phyloP scores from a whole-genome alignment of 2,329 filamentous ascomycete species.

The Fusarium illudens region DNA sequence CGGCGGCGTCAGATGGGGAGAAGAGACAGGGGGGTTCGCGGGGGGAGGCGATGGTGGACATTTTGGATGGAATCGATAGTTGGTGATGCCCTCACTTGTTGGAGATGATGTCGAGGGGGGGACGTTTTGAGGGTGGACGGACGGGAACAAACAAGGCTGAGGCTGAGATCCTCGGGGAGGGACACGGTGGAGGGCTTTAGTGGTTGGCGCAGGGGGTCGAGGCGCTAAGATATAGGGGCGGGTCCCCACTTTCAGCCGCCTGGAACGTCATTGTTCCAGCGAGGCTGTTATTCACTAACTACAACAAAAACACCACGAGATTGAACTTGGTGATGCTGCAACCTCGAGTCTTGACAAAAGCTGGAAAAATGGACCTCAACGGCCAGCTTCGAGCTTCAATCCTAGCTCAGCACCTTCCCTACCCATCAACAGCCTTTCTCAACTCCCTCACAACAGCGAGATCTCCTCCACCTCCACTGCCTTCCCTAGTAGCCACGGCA shows the following conservation, averaged over 20 bases:
- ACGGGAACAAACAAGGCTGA: neutral
- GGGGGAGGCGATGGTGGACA: conserved; percentile 73
- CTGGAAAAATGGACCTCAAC: conserved; percentile 44
- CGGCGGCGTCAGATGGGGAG: no score
- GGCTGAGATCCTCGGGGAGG: conserved; percentile 17
- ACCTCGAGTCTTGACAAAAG: conserved; percentile 6
- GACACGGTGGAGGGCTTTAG: conserved; percentile 36
- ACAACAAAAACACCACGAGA: conserved; percentile 22
- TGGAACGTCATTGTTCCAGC: conserved; percentile 36
- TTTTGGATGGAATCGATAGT: conserved; percentile 48
- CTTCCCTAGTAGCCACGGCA: conserved; percentile 79
- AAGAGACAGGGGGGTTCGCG: conserved; percentile 66
- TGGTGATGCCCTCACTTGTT: neutral
- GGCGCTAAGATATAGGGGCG: conserved; percentile 32
- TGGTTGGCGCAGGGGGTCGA: conserved; percentile 22
- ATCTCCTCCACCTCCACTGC: conserved; percentile 68
- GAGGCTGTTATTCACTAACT: conserved; percentile 27
- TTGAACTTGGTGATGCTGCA: neutral
- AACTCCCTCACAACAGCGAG: conserved; percentile 65
- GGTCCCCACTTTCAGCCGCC: conserved; percentile 34
- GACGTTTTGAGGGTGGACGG: conserved; percentile 9
- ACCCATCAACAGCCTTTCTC: conserved; percentile 67
- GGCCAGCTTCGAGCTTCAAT: conserved; percentile 63
- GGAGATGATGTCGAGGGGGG: neutral
- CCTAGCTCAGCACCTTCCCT: conserved; percentile 62